phyloP scores from a whole-genome alignment of 2,329 filamentous ascomycete genomes.

The Alternaria sp. region DNA sequence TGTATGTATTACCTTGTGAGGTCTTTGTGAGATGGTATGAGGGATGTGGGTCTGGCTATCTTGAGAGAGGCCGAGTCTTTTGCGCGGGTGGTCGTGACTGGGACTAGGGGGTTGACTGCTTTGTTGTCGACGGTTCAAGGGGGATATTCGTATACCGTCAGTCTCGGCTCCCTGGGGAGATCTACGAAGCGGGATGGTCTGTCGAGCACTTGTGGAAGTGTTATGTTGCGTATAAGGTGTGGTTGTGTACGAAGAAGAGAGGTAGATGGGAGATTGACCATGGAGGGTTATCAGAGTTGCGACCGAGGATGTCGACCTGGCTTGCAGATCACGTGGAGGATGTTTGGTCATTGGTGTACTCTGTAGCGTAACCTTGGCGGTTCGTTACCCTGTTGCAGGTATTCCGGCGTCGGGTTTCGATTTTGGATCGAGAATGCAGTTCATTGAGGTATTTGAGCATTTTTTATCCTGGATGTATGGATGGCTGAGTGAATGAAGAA shows the following conservation, averaged over 20 bases:
- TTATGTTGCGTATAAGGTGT: neutral
- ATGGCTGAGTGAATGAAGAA: neutral
- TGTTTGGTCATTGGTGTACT: neutral
- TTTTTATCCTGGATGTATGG: neutral
- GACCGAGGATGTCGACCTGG: neutral
- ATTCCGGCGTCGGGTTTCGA: neutral
- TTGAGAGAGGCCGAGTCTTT: neutral
- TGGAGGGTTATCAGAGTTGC: neutral
- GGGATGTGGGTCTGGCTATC: neutral
- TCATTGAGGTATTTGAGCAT: neutral
- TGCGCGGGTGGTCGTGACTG: neutral
- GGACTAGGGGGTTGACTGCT: neutral
- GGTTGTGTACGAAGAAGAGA: neutral
- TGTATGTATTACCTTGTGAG: neutral
- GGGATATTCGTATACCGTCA: neutral
- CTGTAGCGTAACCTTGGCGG: neutral
- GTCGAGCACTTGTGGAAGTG: neutral
- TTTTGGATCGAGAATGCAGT: neutral
- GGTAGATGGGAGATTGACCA: neutral
- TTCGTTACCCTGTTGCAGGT: neutral
- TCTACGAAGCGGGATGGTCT: neutral
- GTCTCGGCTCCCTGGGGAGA: neutral
- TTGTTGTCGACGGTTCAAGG: neutral
- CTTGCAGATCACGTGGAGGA: neutral
- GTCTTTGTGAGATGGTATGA: neutral